Evolutionary conservation across 345 rosid species (phyloP), one percentile per base, ranked within the genome.

Genomic region (Salix dunnii): DNA sequence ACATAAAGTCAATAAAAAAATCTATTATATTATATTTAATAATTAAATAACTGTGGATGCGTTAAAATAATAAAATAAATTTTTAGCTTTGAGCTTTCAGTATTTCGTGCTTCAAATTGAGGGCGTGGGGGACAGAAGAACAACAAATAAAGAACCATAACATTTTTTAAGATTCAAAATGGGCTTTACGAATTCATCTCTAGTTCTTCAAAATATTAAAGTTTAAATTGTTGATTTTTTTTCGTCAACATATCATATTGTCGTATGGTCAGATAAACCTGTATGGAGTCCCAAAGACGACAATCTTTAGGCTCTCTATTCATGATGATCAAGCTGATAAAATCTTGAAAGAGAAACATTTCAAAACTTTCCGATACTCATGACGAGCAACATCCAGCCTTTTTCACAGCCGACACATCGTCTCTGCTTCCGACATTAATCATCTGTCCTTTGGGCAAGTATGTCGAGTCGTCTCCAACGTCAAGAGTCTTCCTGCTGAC

Each of bases 401-500:
- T 76, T 33, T 81, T 81, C 48, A 73, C 77, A 33, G 83, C 83
- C 31, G 83, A 81, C 7, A 81, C 80, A 49, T 81, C 83, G 30
- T 81, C 83, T 73, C 21, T 76, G 55, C 77, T 64, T 9, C 83
- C 83, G n/a, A 81, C 80, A 16, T 81, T 81, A 71, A 81, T 81
- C 17, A 78, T 81, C 67, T 81, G 83, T n/a, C 83, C 83, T 38
- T 49, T 62, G 21, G 84, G 80, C 78, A 73, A 40, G 43, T 75
- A 67, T 6, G 84, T 80, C 3, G 78, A 72, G 40, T 81, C 83
- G 38, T 77, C 80, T 10, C 84, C 84, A 30, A 77, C 58, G 60
- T 81, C 84, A 16, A 81, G 80, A 49, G 78, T 75, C 31, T 81
- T 81, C 84, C 80, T 81, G 77, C 84, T 81, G 7, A 81, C 80